Conservation (phyloP, 2,329 filamentous ascomycete species). For the Hypomyces perniciosus region DNA sequence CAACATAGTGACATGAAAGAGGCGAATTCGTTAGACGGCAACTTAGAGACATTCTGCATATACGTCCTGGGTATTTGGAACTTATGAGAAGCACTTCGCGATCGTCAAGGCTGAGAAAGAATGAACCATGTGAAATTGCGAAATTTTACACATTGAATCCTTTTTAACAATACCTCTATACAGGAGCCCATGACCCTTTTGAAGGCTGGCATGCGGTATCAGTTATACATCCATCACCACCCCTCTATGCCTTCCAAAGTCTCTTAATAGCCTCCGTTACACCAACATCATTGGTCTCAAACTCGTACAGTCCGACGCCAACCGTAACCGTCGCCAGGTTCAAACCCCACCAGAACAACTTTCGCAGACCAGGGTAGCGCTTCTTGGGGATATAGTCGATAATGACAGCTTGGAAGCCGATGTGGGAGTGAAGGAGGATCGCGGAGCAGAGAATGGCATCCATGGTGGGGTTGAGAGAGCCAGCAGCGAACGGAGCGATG, state of each 20-base stretch:
- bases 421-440: conserved; percentile 87
- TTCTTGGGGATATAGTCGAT: conserved; percentile 82
- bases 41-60: too few relatives aligned
- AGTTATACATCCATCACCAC: not conserved
- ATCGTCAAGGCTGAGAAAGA: conserved; percentile 8
- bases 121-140: conserved; percentile 3
- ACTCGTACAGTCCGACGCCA: conserved; percentile 89
- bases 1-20: too few relatives aligned
- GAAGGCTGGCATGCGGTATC: conserved; percentile 3
- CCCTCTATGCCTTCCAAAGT: conserved; percentile 74
- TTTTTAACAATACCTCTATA: conserved; percentile 16
- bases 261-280: conserved; percentile 83
- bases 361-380: conserved; percentile 61
- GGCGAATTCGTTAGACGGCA: too few relatives aligned
- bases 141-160: conserved; percentile 5
- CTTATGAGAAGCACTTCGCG: too few relatives aligned
- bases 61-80: too few relatives aligned
- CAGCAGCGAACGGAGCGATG: conserved; percentile 85
- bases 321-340: conserved; percentile 73
- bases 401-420: conserved; percentile 86
- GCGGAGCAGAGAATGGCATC: conserved; percentile 81
- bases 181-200: conserved; percentile 8
- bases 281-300: conserved; percentile 97
- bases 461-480: conserved; percentile 80
- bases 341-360: conserved; percentile 68